phyloP scores from a whole-genome alignment of 495 filamentous ascomycete species.

The Immersiella caudata region DNA sequence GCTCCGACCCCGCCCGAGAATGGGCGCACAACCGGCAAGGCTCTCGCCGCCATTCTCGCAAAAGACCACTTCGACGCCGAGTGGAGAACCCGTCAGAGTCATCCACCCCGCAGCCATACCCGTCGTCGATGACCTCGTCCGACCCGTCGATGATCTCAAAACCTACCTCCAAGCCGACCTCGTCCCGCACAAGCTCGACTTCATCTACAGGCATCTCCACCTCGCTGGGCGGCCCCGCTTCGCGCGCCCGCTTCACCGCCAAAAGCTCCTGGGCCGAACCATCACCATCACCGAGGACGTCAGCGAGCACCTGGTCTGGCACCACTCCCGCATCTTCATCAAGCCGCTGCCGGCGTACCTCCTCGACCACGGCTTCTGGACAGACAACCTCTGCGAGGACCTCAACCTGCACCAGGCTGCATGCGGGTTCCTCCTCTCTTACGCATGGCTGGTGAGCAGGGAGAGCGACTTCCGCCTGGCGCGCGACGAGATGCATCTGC shows the following conservation, averaged over 20 bases:
- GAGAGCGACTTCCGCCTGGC: conserved; percentile 13
- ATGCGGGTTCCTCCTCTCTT: conserved; percentile 9
- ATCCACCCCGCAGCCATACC: neutral
- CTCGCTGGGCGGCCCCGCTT: neutral
- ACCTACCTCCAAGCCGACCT: conserved; percentile 8
- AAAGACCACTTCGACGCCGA: neutral
- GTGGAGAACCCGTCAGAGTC: neutral
- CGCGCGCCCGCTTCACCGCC: conserved; percentile 12
- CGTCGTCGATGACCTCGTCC: neutral
- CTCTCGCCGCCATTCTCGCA: neutral
- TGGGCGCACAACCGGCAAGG: neutral
- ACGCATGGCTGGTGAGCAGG: conserved; percentile 12
- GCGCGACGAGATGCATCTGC: conserved; percentile 8
- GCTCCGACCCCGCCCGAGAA: neutral
- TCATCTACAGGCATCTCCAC: conserved; percentile 1
- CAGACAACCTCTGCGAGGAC: neutral
- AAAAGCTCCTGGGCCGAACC: neutral
- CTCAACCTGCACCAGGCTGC: neutral
- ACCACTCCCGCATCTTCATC: conserved; percentile 15
- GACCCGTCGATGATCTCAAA: neutral
- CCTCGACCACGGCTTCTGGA: conserved; percentile 9
- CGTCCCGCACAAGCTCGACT: neutral
- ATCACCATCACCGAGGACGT: conserved; percentile 16
- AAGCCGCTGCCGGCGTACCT: conserved; percentile 14
- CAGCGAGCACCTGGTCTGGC: conserved; percentile 16